Conservation (phyloP, 2,329 filamentous ascomycete species). For the Stemphylium vesicarium region DNA sequence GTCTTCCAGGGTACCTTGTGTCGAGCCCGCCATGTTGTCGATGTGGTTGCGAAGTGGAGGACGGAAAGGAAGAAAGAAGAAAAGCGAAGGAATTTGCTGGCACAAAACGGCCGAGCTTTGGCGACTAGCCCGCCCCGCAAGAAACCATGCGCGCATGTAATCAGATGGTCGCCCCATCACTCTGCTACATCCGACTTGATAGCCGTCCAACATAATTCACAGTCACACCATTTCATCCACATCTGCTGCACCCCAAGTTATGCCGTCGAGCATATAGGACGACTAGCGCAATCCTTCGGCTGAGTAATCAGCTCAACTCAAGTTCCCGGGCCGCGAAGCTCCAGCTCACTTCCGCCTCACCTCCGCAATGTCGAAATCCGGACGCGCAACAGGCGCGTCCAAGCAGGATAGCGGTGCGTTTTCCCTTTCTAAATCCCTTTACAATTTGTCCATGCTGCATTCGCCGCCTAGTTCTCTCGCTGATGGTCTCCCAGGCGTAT, state of each 20-base stretch:
- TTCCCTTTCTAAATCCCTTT: constrained; percentile 39
- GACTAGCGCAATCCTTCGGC: constrained; percentile 7
- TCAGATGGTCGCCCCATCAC: neutral
- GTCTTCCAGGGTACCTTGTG: constrained; percentile 63
- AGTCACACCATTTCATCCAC: neutral
- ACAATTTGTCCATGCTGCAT: constrained; percentile 38
- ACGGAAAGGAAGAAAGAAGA: constrained; percentile 2
- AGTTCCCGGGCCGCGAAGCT: neutral
- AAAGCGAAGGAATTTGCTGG: constrained; percentile 14
- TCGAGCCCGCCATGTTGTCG: constrained; percentile 32
- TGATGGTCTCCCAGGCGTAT: constrained; percentile 68
- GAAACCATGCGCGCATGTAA: constrained; percentile 13
- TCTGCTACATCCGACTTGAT: neutral
- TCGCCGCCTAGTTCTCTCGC: constrained; percentile 20
- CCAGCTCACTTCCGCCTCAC: constrained; percentile 10
- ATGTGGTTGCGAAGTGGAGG: constrained; percentile 5
- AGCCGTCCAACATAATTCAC: neutral
- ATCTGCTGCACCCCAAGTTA: neutral
- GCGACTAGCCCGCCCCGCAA: constrained; percentile 24
- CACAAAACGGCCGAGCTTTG: constrained; percentile 18
- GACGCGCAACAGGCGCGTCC: constrained; percentile 36
- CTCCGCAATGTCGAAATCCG: constrained; percentile 45
- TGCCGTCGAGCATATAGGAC: neutral
- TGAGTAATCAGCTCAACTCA: constrained; percentile 21
- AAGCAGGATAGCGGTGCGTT: constrained; percentile 50